Evolutionary conservation across 805 yeast genomes (phyloP), one percentile per base, ranked within the genome.

Genomic region (Kodamaea neixiangensis): DNA sequence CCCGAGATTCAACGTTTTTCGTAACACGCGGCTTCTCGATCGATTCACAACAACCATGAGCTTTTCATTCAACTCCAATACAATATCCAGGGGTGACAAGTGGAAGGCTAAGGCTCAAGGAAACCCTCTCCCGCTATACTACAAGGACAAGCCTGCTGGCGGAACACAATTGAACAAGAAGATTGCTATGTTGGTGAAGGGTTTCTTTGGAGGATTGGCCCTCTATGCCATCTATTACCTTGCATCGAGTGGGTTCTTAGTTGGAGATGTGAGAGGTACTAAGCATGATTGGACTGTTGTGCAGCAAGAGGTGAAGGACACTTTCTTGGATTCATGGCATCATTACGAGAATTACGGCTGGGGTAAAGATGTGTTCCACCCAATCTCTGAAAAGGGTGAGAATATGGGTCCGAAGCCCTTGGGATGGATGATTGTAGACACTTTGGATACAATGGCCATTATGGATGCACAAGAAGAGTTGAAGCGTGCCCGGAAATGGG

Each of bases 391-490:
- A 46, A 66, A 58, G 1, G 89, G 87, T 19, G 72, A 79, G 50
- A 87, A 89, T 63, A 87, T 89, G 90, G 91, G 93, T 3, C 81
- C 84, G 3, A 58, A 76, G 48, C 97, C 97, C 1, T 67, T 92
- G 56, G 97, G 97, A 1, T 91, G 97, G 97, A 87, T 91, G 63
- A 85, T 91, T 60, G 94, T 92, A 4, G 97, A 91, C 66, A 78
- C 93, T 0, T 68, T 92, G 47, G 97, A 92, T 61, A 87, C 97
- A 0, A 68, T 92, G 74, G 77, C 83, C 72, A 53, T 91, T 18
- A 90, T 91, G 96, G 86, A 78, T 48, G 78, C 82, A 42, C 68
- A 78, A 5, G 83, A 80, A 7, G 91, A 88, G 60, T 72, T 87
- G 29, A 67, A 65, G 34, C 76, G 80, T 22, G 92, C 96, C 5